Evolutionary conservation across 1,139 yeast genomes (phyloP).

Genomic region (Geotrichum macrosporum): DNA sequence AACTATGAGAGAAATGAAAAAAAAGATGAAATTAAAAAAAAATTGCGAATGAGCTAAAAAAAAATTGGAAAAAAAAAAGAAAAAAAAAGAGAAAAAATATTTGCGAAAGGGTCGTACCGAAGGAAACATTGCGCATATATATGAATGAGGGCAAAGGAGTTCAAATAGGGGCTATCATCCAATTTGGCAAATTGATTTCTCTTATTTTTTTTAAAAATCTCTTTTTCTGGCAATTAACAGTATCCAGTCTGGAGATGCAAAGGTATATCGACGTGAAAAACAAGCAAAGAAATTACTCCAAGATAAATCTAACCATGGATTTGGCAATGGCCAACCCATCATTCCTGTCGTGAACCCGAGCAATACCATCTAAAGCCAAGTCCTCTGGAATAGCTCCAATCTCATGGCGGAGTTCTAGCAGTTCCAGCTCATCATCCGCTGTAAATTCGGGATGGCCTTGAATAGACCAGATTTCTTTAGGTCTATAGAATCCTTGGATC

Average conservation of each 20-base stretch:
- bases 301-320: slow-evolving; percentile 35
- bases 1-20: too few species aligned
- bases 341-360: slow-evolving; percentile 25
- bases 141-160: neutral
- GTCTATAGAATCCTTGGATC: slow-evolving; percentile 59
- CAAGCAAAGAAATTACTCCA: too few species aligned
- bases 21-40: neutral
- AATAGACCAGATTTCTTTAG: slow-evolving; percentile 52
- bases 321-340: slow-evolving; percentile 34
- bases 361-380: slow-evolving; percentile 26
- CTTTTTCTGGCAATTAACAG: too few species aligned
- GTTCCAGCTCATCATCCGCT: slow-evolving; percentile 37
- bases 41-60: neutral
- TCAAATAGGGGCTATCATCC: too few species aligned
- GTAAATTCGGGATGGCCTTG: slow-evolving; percentile 89
- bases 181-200: too few species aligned
- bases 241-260: too few species aligned
- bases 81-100: neutral
- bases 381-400: slow-evolving; percentile 27
- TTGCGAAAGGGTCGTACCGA: too few species aligned
- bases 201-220: too few species aligned
- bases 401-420: slow-evolving; percentile 26
- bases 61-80: neutral
- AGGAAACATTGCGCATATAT: too few species aligned
- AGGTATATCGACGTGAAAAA: too few species aligned